These are phyloP conservation scores for Pythium diclinum DNA, from an alignment of 352 stramenopile species.

Conservation along the genomic window DNA sequence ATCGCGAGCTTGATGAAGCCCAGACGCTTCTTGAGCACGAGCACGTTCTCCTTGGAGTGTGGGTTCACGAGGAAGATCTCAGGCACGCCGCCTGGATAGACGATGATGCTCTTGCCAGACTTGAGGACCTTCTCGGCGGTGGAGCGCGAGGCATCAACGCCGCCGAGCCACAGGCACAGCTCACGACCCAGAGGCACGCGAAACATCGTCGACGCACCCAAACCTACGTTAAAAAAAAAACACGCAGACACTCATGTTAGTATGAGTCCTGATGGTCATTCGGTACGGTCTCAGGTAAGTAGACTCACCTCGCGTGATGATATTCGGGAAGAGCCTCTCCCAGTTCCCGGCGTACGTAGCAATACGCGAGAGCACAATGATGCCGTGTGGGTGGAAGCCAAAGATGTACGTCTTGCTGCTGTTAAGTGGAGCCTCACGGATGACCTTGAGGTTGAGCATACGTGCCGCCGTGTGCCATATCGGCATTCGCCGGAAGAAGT, in stretches of 20 bases:
- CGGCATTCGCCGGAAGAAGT: constrained; percentile 35
- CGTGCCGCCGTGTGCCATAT: constrained; percentile 55
- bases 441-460: constrained; percentile 52
- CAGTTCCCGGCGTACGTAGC: constrained; percentile 65
- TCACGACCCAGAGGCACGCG: constrained; percentile 63
- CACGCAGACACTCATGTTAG: too few relatives aligned
- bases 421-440: constrained; percentile 59
- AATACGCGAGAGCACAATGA: constrained; percentile 73
- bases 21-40: constrained; percentile 74
- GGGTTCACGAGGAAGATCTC: constrained; percentile 80
- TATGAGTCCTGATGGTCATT: too few relatives aligned
- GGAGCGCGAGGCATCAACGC: constrained; percentile 68
- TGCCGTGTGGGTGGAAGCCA: constrained; percentile 72
- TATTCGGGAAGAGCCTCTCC: constrained; percentile 65
- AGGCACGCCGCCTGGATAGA: constrained; percentile 71
- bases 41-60: constrained; percentile 64
- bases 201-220: constrained; percentile 74
- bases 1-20: constrained; percentile 85
- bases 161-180: constrained; percentile 65
- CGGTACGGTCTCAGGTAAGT: too few relatives aligned
- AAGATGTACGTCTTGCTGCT: constrained; percentile 65
- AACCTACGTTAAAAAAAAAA: too few relatives aligned
- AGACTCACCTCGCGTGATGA: too few relatives aligned
- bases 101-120: constrained; percentile 56
- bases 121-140: constrained; percentile 76